A percentile compares a stretch with the other conserved stretches of the same genome.
phyloP scores from a whole-genome alignment of 2,329 filamentous ascomycete genomes.

The Penicillium vulpinum region DNA sequence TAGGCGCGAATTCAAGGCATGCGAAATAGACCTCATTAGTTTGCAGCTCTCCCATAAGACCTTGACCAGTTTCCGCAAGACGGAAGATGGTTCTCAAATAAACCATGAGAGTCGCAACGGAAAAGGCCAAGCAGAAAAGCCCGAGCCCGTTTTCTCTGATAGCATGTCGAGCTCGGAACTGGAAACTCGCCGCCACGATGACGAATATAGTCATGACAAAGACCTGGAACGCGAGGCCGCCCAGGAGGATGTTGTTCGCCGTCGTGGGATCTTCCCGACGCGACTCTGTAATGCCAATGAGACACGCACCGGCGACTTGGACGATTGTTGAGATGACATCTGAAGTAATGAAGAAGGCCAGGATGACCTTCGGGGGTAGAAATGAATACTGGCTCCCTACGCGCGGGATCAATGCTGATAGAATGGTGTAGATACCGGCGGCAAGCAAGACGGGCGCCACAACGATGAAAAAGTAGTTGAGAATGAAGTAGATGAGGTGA shows the following conservation, averaged over 20 bases:
- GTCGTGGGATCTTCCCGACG: neutral
- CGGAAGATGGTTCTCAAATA: conserved; percentile 20
- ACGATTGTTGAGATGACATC: conserved; percentile 19
- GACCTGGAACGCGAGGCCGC: conserved; percentile 1
- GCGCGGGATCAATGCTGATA: conserved; percentile 15
- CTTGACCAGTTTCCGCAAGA: conserved; percentile 15
- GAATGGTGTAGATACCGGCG: conserved; percentile 16
- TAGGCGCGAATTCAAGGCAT: conserved; percentile 19
- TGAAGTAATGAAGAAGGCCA: conserved; percentile 19
- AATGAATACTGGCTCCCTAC: conserved; percentile 12
- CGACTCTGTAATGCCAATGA: conserved; percentile 15
- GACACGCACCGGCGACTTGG: conserved; percentile 14
- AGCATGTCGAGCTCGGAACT: neutral
- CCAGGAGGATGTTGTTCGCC: neutral
- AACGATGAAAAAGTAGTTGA: conserved; percentile 20
- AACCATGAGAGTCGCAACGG: conserved; percentile 16
- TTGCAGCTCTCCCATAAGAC: conserved; percentile 14
- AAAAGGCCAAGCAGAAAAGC: conserved; percentile 4
- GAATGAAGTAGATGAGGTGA: conserved; percentile 17
- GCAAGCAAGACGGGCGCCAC: conserved; percentile 16
- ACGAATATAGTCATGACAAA: neutral
- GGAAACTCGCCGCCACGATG: neutral
- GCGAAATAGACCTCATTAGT: conserved; percentile 17
- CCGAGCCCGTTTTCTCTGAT: neutral
- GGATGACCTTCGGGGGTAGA: conserved; percentile 10